These are phyloP conservation scores for Magnolia changhungtana DNA, from an alignment of 164 flowering plant species.

Conservation along the genomic window DNA sequence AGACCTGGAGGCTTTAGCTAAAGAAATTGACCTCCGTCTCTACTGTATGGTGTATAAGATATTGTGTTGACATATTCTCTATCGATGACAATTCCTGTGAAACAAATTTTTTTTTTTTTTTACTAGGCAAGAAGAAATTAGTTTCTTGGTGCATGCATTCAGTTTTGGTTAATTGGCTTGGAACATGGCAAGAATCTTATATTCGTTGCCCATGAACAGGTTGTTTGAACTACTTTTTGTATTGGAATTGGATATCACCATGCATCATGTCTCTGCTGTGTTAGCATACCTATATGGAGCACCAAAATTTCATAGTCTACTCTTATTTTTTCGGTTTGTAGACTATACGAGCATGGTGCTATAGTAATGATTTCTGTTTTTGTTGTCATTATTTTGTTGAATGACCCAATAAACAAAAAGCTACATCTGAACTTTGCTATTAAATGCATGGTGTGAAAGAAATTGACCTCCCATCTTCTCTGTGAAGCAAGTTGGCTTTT, in stretches of 20 bases:
- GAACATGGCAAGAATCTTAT: not conserved
- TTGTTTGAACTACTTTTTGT: not conserved
- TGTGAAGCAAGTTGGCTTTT: not conserved
- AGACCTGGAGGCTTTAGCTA: no score
- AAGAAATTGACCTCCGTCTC: not conserved
- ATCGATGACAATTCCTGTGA: not conserved
- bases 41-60: not conserved
- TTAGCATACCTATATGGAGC: not conserved
- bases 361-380: not conserved
- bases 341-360: slow-evolving; percentile 23
- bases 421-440: not conserved
- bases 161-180: not conserved
- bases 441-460: not conserved
- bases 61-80: not conserved
- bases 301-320: slow-evolving; percentile 14
- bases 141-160: not conserved
- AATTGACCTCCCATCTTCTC: not conserved
- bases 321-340: slow-evolving; percentile 3
- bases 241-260: not conserved
- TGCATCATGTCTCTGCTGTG: not conserved
- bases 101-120: not conserved
- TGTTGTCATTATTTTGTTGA: not conserved
- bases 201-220: not conserved
- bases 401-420: not conserved
- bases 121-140: not conserved